Evolutionary conservation across 148 eudicot genomes (phyloP), one percentile per base, ranked within the genome.

Genomic region (Rhododendron kiyosumense): DNA sequence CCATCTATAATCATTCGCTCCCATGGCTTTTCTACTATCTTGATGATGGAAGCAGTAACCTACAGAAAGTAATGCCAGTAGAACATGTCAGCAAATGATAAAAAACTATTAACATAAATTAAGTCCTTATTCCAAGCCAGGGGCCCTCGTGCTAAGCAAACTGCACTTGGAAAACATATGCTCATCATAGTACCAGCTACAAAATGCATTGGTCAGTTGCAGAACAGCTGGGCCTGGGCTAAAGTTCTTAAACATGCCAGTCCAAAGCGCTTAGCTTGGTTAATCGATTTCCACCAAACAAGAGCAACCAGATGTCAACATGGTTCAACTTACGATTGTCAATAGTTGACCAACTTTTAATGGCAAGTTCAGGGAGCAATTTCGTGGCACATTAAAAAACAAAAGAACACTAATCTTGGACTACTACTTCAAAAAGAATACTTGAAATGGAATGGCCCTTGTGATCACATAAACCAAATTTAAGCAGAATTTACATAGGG

Each of bases 11-110:
- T 30, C 13, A 93, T 89, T 79, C 98, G 98, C 87, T 90, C 95
- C 99, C 99, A 97, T 73, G 98, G 96, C 92, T 97, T 97, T 87
- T 97, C 99, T 52, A 90, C 92, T 85, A 97, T 89, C 83, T 90
- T 94, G 89, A 97, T 88, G 54, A 92, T 92, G 84, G 98, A 93
- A 85, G 95, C 88, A 46, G 95, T 90, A 82, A 97, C 99, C 99
- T 97, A 86, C 83, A 87, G 34, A 84, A 80, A 79, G 3, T 63
- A 26, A 84, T 15, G 63, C 79, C 83, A 30, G 12, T n/a, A 17
- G 84, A 89, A 32, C 36, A 38, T 36, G 63, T 52, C 52, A 32
- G 52, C 36, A 61, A 59, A 45, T 59, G 45, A 67, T 52, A 81
- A 28, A n/a, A 71, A 28, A 28, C 32, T 30, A 24, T 26, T 22